Base-by-base conservation (phyloP, 164 flowering plant species). In the Dillenia turbinata region DNA sequence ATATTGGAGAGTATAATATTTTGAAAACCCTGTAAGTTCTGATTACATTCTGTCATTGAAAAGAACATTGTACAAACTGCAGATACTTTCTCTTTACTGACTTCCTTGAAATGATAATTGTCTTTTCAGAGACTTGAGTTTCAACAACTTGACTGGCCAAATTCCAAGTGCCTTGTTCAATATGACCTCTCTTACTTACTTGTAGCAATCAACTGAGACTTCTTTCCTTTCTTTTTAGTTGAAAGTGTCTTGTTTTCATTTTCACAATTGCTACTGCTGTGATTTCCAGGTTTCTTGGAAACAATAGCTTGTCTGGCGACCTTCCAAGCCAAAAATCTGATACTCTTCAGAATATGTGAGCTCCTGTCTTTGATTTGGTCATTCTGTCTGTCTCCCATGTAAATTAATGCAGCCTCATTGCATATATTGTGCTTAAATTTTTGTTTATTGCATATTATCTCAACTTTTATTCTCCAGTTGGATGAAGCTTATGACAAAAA, bases 201-300 rank as follows among this genome's bases (percentile, higher is more conserved):
- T 91, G 97, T 91, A 83, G 85, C 72, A 50, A 24, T 62, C 57
- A 11, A n/a, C 40, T 33, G 7, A 33, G 40, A 14, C 6, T 8
- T 5, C 9, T 40, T 9, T 17, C 9, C 9, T 11, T 9, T 24
- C 9, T 50, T 2, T 47, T 19, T 33, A 15, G 12, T 49, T 59
- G 9, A 22, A 14, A n/a, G 40, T 33, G 4, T 26, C 33, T 26
- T 33, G 40, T 33, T 33, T 33, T 33, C 7, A 33, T 33, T 33
- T 33, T 33, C 40, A 33, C 40, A 33, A 4, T 33, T 54, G 47
- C 12, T 61, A 12, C 45, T 68, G 52, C 19, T 17, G 12, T 11
- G 12, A 26, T 66, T 14, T 5, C n/a, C 83, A 89, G 97, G 83
- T 87, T 84, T 77, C 84, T 92, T 47, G 96, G 96, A 60, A 89